A percentile compares a stretch with the other conserved stretches of the same genome.
phyloP scores from a whole-genome alignment of 257 asterid species.

The Linaria vulgaris region DNA sequence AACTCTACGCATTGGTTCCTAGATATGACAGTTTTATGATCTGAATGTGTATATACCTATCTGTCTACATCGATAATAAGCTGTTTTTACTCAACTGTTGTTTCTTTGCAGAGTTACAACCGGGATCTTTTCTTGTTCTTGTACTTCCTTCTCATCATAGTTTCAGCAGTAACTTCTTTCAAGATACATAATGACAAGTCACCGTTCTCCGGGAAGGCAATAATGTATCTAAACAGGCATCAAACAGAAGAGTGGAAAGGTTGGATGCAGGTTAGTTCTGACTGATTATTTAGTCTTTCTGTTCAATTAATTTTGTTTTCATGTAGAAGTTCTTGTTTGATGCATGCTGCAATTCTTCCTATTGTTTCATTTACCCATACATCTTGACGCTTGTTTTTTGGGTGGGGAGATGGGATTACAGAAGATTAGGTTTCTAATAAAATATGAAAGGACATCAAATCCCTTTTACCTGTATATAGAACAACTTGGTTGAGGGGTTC shows the following conservation, averaged over 20 bases:
- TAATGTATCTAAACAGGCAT: constrained; percentile 86
- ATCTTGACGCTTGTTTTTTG: background rate
- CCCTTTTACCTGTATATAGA: background rate
- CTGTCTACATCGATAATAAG: background rate
- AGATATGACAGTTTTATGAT: background rate
- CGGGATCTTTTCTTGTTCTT: constrained; percentile 91
- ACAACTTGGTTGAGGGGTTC: background rate
- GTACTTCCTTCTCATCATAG: constrained; percentile 85
- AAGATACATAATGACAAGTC: constrained; percentile 86
- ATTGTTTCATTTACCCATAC: background rate
- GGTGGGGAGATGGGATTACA: no score
- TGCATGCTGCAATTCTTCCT: background rate
- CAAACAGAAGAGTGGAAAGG: constrained; percentile 99
- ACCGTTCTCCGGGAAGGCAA: constrained; percentile 72
- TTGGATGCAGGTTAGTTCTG: constrained; percentile 81
- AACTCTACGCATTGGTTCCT: background rate
- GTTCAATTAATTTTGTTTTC: constrained; percentile 2
- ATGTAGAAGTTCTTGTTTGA: background rate
- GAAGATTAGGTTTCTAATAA: no score
- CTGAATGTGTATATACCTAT: background rate
- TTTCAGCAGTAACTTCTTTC: constrained; percentile 79
- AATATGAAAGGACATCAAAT: background rate
- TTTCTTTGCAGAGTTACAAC: constrained; percentile 63
- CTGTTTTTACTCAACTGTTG: background rate
- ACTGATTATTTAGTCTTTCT: constrained; percentile 14